phyloP scores from a whole-genome alignment of 148 eudicot species.

The Vaccinium macrocarpon region DNA sequence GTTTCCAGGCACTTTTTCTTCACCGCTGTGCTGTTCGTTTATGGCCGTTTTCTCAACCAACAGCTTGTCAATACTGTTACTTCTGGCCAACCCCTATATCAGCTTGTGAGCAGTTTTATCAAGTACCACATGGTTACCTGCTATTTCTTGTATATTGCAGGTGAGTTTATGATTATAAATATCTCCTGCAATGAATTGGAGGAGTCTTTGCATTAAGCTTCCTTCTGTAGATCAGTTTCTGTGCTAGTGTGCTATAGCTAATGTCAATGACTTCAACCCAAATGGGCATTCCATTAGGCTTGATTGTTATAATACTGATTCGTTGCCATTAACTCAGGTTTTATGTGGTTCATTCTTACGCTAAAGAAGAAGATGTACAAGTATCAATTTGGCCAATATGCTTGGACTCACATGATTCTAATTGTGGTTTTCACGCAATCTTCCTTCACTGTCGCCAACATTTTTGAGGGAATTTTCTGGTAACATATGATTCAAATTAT shows the following conservation, averaged over 20 bases:
- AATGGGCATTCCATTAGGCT: neutral
- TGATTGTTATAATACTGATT: neutral
- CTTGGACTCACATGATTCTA: slow-evolving; percentile 99
- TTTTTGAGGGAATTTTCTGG: slow-evolving; percentile 98
- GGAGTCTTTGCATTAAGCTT: neutral
- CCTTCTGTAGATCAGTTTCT: neutral
- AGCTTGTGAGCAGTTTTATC: slow-evolving; percentile 66
- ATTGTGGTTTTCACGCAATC: slow-evolving; percentile 94
- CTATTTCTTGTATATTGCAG: slow-evolving; percentile 88
- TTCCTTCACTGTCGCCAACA: slow-evolving; percentile 91
- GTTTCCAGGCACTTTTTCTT: slow-evolving; percentile 89
- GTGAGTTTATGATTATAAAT: slow-evolving; percentile 31
- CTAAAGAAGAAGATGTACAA: slow-evolving; percentile 97
- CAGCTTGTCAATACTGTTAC: slow-evolving; percentile 89
- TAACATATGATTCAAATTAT: slow-evolving; percentile 23
- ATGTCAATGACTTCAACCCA: neutral
- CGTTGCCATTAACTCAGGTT: slow-evolving; percentile 41
- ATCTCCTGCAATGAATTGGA: neutral
- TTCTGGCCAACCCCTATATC: slow-evolving; percentile 64
- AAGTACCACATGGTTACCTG: slow-evolving; percentile 96
- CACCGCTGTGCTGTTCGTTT: slow-evolving; percentile 93
- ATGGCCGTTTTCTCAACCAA: slow-evolving; percentile 87
- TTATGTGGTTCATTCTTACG: slow-evolving; percentile 93
- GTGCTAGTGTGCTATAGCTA: neutral
- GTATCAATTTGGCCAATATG: slow-evolving; percentile 97